phyloP scores from a whole-genome alignment of 2,329 filamentous ascomycete genomes.

The Hymenoscyphus fraxineus region DNA sequence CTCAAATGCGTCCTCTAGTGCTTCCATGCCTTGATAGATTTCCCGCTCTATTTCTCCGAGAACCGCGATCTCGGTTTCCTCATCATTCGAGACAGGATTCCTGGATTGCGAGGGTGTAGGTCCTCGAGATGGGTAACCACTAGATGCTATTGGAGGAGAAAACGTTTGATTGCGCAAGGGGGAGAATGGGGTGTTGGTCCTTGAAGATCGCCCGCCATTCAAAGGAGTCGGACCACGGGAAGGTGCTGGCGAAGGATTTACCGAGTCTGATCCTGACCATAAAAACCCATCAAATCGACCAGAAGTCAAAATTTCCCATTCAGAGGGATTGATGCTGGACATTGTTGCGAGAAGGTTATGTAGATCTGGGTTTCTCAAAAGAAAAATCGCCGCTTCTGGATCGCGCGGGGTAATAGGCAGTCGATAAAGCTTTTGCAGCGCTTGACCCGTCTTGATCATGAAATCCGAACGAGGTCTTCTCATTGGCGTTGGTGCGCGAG shows the following conservation, averaged over 20 bases:
- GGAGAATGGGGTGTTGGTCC: slow-evolving; percentile 33
- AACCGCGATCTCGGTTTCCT: slow-evolving; percentile 87
- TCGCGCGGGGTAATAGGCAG: slow-evolving; percentile 71
- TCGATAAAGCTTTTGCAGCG: slow-evolving; percentile 82
- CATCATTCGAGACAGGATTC: slow-evolving; percentile 77
- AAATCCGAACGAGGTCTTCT: slow-evolving; percentile 67
- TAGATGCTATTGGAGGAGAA: slow-evolving; percentile 27
- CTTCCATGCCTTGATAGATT: slow-evolving; percentile 92
- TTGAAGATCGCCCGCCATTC: slow-evolving; percentile 38
- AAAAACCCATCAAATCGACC: slow-evolving; percentile 94
- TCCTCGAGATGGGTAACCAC: slow-evolving; percentile 43
- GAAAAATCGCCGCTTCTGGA: slow-evolving; percentile 79
- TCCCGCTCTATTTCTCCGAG: slow-evolving; percentile 89
- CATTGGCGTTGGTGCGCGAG: slow-evolving; percentile 65
- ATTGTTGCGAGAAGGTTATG: slow-evolving; percentile 86
- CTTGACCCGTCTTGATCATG: slow-evolving; percentile 68
- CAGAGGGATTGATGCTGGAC: slow-evolving; percentile 81
- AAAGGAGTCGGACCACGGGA: slow-evolving; percentile 54
- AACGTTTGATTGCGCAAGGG: slow-evolving; percentile 30
- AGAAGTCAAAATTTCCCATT: slow-evolving; percentile 94
- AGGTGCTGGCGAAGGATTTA: slow-evolving; percentile 39
- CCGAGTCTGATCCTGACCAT: slow-evolving; percentile 64
- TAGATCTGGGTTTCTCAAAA: slow-evolving; percentile 75
- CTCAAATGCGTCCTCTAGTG: slow-evolving; percentile 90
- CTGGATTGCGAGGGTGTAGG: slow-evolving; percentile 53